Evolutionary conservation across 768 basidiomycete species (phyloP), one percentile per base, ranked within the genome.

Genomic region (Dacryopinax spathularia): DNA sequence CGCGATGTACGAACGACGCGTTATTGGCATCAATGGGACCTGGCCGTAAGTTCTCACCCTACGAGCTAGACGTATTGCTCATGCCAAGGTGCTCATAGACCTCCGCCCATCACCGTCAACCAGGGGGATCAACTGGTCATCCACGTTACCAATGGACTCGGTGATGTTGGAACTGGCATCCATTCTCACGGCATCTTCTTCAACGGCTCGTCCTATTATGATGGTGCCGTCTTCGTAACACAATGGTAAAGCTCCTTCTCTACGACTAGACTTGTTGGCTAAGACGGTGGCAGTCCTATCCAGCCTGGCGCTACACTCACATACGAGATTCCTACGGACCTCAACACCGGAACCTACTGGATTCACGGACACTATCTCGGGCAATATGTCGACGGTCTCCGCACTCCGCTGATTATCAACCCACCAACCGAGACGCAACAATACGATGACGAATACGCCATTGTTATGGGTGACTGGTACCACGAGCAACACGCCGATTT

Each of bases 161-260:
- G 70, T 0, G 84, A 87, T 62, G 67, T 76, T 29, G 81, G 85
- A 0, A 81, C 88, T 0, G 80, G 86, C 0, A 75, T 97, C 16
- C 95, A 98, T 73, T 88, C 94, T 71, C 94, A 96, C 75, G 95
- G 95, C 66, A 90, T 95, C 87, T 92, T 84, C 76, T 92, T 96
- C 79, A 94, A 93, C 72, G 80, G 82, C 1, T 81, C 88, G 0
- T 81, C 83, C 18, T 96, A 89, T 85, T 87, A 86, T 79, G 95
- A 98, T 73, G 95, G 95, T 35, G 91, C 95, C 0, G 73, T 82
- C 33, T 83, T 80, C 5, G 84, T 92, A 36, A 81, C 87, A 0
- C 90, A 97, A 77, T 98, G 92, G 89, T 88, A 72, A 60, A 75
- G 72, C 16, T 56, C 48, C 5, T 13, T 27, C 31, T 56, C 1